Conservation (phyloP, 139 green algal species). For the Volvox africanus region DNA sequence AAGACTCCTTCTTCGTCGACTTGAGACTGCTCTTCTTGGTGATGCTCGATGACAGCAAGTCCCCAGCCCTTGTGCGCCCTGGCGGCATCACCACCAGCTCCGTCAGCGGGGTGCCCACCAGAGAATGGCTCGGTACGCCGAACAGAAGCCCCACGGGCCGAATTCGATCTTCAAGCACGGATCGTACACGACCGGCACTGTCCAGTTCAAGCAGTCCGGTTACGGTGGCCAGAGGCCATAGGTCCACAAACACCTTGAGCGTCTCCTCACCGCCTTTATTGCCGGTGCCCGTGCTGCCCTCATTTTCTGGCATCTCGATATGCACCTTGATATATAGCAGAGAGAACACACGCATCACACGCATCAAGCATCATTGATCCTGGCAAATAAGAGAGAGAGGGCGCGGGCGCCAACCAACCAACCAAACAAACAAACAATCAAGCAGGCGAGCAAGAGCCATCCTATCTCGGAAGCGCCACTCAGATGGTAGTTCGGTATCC, state of each 20-base stretch:
- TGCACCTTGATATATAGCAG: neutral
- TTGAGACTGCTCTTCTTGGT: slow-evolving; percentile 50
- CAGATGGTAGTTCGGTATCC: no score
- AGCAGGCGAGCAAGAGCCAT: no score
- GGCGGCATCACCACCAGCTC: neutral
- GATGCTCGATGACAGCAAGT: slow-evolving; percentile 5
- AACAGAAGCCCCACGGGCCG: slow-evolving; percentile 46
- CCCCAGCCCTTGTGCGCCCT: neutral
- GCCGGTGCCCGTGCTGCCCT: neutral
- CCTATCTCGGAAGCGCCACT: no score
- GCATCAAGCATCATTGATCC: no score
- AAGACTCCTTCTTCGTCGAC: slow-evolving; percentile 1
- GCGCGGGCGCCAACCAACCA: no score
- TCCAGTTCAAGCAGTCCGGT: slow-evolving; percentile 27
- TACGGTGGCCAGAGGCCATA: neutral
- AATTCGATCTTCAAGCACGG: neutral
- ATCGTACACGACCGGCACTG: neutral
- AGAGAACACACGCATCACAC: no score
- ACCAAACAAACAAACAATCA: no score
- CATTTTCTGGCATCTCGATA: neutral
- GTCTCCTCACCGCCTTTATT: neutral
- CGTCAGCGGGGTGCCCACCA: neutral
- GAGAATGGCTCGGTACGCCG: neutral
- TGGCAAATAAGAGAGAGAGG: no score
- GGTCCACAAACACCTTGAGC: neutral